A percentile compares a stretch with the other conserved stretches of the same genome.
Evolutionary conservation across 768 basidiomycete species (phyloP).

Genomic region (Boletus reticulatus): DNA sequence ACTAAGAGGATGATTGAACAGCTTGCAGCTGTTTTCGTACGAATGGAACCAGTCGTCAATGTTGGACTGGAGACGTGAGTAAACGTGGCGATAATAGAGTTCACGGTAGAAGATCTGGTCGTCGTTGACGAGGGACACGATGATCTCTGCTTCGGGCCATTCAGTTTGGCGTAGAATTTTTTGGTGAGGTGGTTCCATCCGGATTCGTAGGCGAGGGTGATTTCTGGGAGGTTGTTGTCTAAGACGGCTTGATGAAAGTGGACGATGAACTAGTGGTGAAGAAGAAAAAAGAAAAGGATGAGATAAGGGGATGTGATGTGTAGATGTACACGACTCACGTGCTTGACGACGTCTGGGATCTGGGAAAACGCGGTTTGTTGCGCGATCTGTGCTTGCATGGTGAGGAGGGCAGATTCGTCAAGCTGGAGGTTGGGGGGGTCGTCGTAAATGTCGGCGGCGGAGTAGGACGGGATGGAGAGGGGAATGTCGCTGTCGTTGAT

Average conservation of each 20-base stretch:
- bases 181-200: slow-evolving; percentile 98
- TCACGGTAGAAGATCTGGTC: slow-evolving; percentile 98
- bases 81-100: slow-evolving; percentile 92
- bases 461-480: slow-evolving; percentile 28
- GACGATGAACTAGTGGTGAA: slow-evolving; percentile 72
- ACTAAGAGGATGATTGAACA: slow-evolving; percentile 98
- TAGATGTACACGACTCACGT: slow-evolving; percentile 44
- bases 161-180: slow-evolving; percentile 92
- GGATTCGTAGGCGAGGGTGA: slow-evolving; percentile 91
- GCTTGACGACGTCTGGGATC: slow-evolving; percentile 88
- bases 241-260: slow-evolving; percentile 93
- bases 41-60: slow-evolving; percentile 98
- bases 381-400: slow-evolving; percentile 81
- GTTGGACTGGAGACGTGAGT: slow-evolving; percentile 92
- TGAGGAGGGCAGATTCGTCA: slow-evolving; percentile 65
- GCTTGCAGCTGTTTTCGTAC: slow-evolving; percentile 95
- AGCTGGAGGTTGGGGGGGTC: slow-evolving; percentile 50
- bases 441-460: slow-evolving; percentile 29
- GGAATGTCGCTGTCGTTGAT: slow-evolving; percentile 64
- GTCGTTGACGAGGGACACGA: slow-evolving; percentile 92
- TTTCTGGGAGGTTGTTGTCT: slow-evolving; percentile 87
- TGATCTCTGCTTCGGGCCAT: slow-evolving; percentile 97
- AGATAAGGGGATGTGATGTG: neutral
- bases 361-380: slow-evolving; percentile 80
- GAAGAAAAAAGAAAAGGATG: slow-evolving; percentile 5